These are phyloP conservation scores for Botryotinia convoluta DNA, from an alignment of 2,329 filamentous ascomycete species.

Conservation along the genomic window DNA sequence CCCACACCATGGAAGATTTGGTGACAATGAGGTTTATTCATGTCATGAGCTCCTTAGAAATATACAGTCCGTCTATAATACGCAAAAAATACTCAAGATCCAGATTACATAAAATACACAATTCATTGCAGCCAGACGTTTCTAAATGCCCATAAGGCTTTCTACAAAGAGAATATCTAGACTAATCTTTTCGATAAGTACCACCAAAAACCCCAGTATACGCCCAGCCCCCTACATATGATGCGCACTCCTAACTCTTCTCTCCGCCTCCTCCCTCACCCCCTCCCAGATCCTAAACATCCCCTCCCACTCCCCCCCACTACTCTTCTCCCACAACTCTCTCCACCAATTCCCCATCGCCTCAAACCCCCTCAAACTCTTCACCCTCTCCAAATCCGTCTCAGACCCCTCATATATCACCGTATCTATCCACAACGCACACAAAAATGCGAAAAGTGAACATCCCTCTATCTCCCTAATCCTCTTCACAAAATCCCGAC, in stretches of 20 bases:
- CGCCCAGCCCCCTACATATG: not conserved
- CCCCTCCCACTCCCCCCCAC: not conserved
- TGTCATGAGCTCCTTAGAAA: not conserved
- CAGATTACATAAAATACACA: not conserved
- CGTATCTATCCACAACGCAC: not conserved
- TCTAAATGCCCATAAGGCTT: not conserved
- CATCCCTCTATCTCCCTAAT: not conserved
- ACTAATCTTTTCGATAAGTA: accelerated
- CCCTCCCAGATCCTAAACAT: not conserved
- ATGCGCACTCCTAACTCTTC: no score
- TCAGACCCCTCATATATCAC: not conserved
- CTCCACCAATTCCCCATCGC: not conserved
- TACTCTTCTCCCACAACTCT: not conserved
- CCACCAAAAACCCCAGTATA: not conserved
- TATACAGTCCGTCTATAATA: no score
- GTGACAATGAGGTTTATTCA: not conserved
- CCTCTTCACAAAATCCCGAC: not conserved
- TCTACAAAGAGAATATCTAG: not conserved
- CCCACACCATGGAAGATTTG: accelerated
- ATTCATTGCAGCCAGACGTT: not conserved
- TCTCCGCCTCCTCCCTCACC: no score
- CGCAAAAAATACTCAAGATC: no score
- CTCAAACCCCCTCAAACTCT: not conserved
- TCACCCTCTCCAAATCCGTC: not conserved
- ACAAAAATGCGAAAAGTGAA: not conserved